These are phyloP conservation scores for Ceratocystis variospora DNA, from an alignment of 2,329 filamentous ascomycete genomes.

Conservation along the genomic window DNA sequence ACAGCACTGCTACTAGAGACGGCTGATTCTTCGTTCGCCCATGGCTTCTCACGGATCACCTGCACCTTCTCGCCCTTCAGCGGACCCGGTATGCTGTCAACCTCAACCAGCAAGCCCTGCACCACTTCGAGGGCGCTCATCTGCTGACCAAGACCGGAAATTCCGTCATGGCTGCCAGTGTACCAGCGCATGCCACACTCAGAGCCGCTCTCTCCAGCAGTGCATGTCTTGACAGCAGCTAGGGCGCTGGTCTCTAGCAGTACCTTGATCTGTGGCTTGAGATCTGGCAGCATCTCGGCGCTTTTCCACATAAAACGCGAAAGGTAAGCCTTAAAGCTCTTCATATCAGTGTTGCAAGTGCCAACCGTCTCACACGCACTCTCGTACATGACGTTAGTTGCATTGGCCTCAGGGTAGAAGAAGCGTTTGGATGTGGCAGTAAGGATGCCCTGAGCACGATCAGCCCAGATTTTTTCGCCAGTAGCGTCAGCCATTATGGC, in stretches of 20 bases:
- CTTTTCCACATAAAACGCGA: slow-evolving; percentile 50
- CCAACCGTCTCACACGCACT: slow-evolving; percentile 46
- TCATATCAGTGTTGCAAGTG: slow-evolving; percentile 49
- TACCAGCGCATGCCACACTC: slow-evolving; percentile 53
- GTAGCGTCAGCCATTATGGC: slow-evolving; percentile 51
- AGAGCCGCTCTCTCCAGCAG: slow-evolving; percentile 38
- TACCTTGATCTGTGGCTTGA: slow-evolving; percentile 33
- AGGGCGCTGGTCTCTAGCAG: slow-evolving; percentile 39
- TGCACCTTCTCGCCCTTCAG: slow-evolving; percentile 36
- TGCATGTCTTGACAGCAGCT: slow-evolving; percentile 44
- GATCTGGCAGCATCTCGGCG: slow-evolving; percentile 42
- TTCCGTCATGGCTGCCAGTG: slow-evolving; percentile 40
- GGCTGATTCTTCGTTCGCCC: background rate
- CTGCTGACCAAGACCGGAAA: slow-evolving; percentile 45
- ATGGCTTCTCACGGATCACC: slow-evolving; percentile 27
- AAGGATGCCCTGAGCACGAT: slow-evolving; percentile 40
- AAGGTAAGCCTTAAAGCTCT: slow-evolving; percentile 54
- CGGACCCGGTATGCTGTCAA: slow-evolving; percentile 32
- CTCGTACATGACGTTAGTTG: slow-evolving; percentile 50
- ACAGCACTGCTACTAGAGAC: background rate
- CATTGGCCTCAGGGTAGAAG: slow-evolving; percentile 39
- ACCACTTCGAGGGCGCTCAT: slow-evolving; percentile 51
- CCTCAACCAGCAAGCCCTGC: slow-evolving; percentile 41
- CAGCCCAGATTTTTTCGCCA: slow-evolving; percentile 38
- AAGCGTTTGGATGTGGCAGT: slow-evolving; percentile 37